Base-by-base conservation (phyloP, 208 protist species). In the Leishmania major region DNA sequence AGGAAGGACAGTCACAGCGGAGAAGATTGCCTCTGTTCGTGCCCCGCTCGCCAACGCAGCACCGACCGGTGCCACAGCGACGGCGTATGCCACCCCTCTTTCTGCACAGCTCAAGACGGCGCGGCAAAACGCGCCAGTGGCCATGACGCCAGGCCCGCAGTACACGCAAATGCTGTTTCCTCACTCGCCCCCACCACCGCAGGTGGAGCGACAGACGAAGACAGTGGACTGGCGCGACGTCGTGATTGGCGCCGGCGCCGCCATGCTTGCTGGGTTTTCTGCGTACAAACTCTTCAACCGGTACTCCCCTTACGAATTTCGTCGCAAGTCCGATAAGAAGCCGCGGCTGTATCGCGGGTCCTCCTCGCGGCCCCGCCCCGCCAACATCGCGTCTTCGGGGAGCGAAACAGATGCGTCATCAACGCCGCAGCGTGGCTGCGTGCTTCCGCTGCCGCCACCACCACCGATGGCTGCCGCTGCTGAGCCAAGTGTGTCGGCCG, bases 281-380 rank as follows among this genome's bases (percentile, higher is more conserved):
- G 91, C 84, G 8, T 87, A 89, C 66, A 96, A 94, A 75, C 84
- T 92, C 69, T 95, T 96, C 82, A 82, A 92, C 73, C 79, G 83
- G 45, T 97, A 94, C 83, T 96, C 92, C 5, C 92, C 94, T 28
- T 96, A 93, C 82, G 94, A 97, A 80, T 80, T 97, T 45, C 89
- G 92, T 45, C 91, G 92, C 51, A 97, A 95, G 77, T 84, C 81
- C 7, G 89, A 94, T 49, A 72, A 83, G 77, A 86, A 80, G 69
- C 28, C 75, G 76, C 40, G 80, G 49, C 71, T 62, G 66, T n/a
- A 80, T 47, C 84, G 67, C 10, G 62, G 75, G 3, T 57, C 73
- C 59, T 77, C 67, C 69, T 49, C 49, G 11, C 79, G 75, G 5
- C 69, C 51, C 45, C 79, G 79, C 3, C 3, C 69, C 10, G 47